phyloP scores from a whole-genome alignment of 176 grass and related monocot genomes.

The Aegilops umbellulata region DNA sequence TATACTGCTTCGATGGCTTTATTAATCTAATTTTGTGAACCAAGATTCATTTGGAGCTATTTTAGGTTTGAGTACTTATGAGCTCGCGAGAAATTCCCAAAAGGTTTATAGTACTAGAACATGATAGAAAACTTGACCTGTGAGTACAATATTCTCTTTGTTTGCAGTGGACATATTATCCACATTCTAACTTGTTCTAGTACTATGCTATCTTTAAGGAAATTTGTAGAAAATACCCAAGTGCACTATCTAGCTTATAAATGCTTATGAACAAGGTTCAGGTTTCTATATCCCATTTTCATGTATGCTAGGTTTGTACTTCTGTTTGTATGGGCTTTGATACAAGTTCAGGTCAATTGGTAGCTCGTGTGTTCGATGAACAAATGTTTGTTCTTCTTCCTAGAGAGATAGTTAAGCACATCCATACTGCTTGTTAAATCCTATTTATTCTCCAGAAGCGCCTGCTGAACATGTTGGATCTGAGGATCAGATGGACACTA shows the following conservation, averaged over 20 bases:
- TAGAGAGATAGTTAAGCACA: slow-evolving; percentile 6
- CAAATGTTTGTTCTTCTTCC: neutral
- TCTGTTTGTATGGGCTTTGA: slow-evolving; percentile 6
- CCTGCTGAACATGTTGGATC: slow-evolving; percentile 23
- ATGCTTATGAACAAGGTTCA: neutral
- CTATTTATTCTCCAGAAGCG: slow-evolving; percentile 25
- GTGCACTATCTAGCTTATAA: neutral
- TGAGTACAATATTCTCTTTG: neutral
- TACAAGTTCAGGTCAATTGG: neutral
- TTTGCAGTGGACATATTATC: neutral
- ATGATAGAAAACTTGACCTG: neutral
- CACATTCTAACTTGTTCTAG: neutral
- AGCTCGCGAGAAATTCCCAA: neutral
- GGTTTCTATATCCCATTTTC: neutral
- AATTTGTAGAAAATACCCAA: neutral
- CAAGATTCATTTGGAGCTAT: neutral
- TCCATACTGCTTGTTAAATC: slow-evolving; percentile 12
- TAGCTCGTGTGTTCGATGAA: neutral
- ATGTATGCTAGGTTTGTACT: slow-evolving; percentile 7
- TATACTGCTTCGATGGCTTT: neutral
- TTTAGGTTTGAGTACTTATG: neutral
- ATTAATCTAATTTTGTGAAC: neutral
- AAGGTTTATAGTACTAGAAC: neutral
- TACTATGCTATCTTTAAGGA: neutral
- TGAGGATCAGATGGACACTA: slow-evolving; percentile 43